Base-by-base conservation (phyloP, 345 rosid genomes). In the Gossypium longicalyx region DNA sequence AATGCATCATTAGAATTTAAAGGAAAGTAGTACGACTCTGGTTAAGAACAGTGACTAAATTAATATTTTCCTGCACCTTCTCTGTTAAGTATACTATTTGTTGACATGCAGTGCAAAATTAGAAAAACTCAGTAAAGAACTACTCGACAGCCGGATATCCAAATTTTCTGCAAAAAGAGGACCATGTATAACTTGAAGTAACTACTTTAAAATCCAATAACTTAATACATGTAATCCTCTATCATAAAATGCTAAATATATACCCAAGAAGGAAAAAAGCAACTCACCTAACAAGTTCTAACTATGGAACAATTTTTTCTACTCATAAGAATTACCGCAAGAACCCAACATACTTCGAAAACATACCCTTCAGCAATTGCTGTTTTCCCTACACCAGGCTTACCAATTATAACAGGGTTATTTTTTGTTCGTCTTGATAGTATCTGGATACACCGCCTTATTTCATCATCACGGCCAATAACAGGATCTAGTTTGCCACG, bases 401-500 rank as follows among this genome's bases (percentile, higher is more conserved):
- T 20, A 17, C 97, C 97, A 62, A 94, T 94, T 70, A 94, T 92
- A 38, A 92, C 97, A 69, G 91, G 97, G 82, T 94, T 94, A 83
- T 92, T 94, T 80, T 94, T 93, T 3, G 98, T 95, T 83, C 98
- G 91, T 86, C 99, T 84, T 53, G 89, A 93, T 65, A 95, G 81
- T 69, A 95, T 95, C 77, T 91, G 94, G 75, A 94, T 92, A 72
- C 95, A 87, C 16, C 91, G 84, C 73, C 92, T 88, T 72, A 95
- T 93, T 86, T 95, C 97, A 82, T 94, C 91, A 81, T 94, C 95
- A 43, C 97, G 81, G 20, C 97, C 90, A 47, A 94, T 91, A 67
- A 94, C 98, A 73, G 98, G 97, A 79, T 94, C 98, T 9, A 94
- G 97, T 82, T 92, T 94, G 54, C 98, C 97, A 73, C 86, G 84